These are phyloP conservation scores for Neoascochyta sp. DNA, from an alignment of 2,329 filamentous ascomycete genomes.

Conservation along the genomic window DNA sequence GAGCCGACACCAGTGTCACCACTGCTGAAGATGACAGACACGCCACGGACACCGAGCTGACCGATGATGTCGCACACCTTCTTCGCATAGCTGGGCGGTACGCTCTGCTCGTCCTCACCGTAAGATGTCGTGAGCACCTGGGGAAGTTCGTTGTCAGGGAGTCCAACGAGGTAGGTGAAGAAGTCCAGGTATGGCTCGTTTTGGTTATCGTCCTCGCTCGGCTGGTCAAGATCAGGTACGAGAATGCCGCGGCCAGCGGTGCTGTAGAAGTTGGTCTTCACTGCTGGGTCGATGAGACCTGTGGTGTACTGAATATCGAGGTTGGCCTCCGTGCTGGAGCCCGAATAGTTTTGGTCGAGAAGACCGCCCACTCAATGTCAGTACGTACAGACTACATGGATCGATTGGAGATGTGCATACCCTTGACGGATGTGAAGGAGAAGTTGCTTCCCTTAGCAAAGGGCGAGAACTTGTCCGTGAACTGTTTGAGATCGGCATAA, in stretches of 20 bases:
- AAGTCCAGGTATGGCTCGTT: conserved; percentile 49
- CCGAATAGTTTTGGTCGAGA: conserved; percentile 33
- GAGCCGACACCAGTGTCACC: conserved; percentile 42
- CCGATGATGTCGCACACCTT: conserved; percentile 41
- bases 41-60: conserved; percentile 39
- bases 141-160: conserved; percentile 36
- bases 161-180: conserved; percentile 35
- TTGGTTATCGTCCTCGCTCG: conserved; percentile 38
- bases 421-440: conserved; percentile 43
- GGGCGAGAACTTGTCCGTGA: conserved; percentile 40
- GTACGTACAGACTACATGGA: not conserved
- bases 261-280: conserved; percentile 47
- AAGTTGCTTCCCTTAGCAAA: conserved; percentile 45
- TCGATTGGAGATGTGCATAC: conserved; percentile 29
- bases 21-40: conserved; percentile 40
- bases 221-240: conserved; percentile 49
- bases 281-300: conserved; percentile 41
- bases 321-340: conserved; percentile 48
- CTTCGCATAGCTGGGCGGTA: conserved; percentile 36
- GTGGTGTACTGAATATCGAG: conserved; percentile 51
- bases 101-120: conserved; percentile 41
- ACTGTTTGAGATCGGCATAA: conserved; percentile 45
- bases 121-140: conserved; percentile 40
- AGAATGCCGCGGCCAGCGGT: conserved; percentile 47
- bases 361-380: conserved; percentile 21